Percentiles rank a stretch among this genome's conserved stretches.
Evolutionary conservation across 2,329 filamentous ascomycete species (phyloP).

Genomic region (Aspergillus pseudoviridinutans): DNA sequence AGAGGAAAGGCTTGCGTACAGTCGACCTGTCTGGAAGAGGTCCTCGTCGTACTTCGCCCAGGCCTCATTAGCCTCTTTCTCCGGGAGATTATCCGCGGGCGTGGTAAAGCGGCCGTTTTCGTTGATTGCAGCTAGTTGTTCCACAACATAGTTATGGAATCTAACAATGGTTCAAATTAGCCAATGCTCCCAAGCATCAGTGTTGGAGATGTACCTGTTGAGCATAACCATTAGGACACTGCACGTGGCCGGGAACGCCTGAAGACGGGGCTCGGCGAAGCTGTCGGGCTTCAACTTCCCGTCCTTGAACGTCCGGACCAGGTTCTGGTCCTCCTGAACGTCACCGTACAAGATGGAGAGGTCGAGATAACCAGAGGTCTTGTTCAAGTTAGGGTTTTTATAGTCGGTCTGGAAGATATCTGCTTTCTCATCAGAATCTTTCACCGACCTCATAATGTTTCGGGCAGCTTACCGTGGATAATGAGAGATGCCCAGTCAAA

Average conservation of each 20-base stretch:
- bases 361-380: slow-evolving; percentile 70
- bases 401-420: slow-evolving; percentile 69
- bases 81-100: slow-evolving; percentile 50
- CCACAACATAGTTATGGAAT: slow-evolving; percentile 84
- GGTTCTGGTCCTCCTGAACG: slow-evolving; percentile 46
- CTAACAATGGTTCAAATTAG: slow-evolving; percentile 7
- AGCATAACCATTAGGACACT: slow-evolving; percentile 72
- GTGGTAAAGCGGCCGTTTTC: slow-evolving; percentile 73
- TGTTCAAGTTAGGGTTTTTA: slow-evolving; percentile 55
- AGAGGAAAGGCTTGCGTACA: slow-evolving; percentile 35
- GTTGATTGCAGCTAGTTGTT: slow-evolving; percentile 78
- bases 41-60: slow-evolving; percentile 73
- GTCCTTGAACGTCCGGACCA: slow-evolving; percentile 60
- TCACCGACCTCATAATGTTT: background rate
- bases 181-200: background rate
- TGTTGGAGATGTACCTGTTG: slow-evolving; percentile 26
- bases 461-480: slow-evolving; percentile 56
- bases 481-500: slow-evolving; percentile 72
- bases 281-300: slow-evolving; percentile 69
- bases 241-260: slow-evolving; percentile 69
- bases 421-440: slow-evolving; percentile 13
- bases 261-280: slow-evolving; percentile 66
- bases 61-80: slow-evolving; percentile 46
- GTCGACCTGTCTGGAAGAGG: slow-evolving; percentile 71
- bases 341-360: slow-evolving; percentile 69